Base-by-base conservation (phyloP, 805 yeast genomes). In the Wickerhamiella vanderwaltii region DNA sequence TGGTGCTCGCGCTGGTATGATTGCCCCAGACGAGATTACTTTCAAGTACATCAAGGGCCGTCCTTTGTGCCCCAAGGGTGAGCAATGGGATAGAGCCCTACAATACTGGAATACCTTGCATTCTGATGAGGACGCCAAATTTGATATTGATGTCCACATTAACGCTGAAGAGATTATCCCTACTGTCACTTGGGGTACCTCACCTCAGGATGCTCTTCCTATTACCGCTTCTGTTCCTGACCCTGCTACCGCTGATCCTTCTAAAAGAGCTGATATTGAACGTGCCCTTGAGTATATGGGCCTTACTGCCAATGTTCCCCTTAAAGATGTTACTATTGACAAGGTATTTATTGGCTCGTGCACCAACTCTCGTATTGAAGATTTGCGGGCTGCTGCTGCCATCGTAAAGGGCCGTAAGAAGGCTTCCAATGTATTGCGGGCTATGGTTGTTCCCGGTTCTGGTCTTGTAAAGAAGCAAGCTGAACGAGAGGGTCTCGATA, bases 1-100 rank as follows among this genome's bases (percentile, higher is more conserved):
- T 46, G 98, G 98, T 67, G 98, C 98, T 13, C 79, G 98, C 68
- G 97, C 98, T 20, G 98, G 98, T 65, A 85, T 91, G 96, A 88
- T 91, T 60, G 82, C 79, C 50, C 98, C 98, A 7, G 98, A 91
- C 60, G 81, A 86, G 50, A 77, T 62, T 41, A 88, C 97, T 22
- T 83, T 80, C 56, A 79, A 79, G 46, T 91, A 91, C 65, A 70
- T 91, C 55, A 78, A 87, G 67, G 94, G 93, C 47, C 75, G 95
- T 59, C 96, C 97, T 32, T 71, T 91, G 52, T 88, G 95, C 49
- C 98, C 98, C 58, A 73, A 74, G 58, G 98, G 93, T 46, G 85
- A 63, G 3, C 87, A 88, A 65, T 91, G 95, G 95, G 94, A 82
- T 43, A 86, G 88, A 64, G 98, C 97, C 44, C 71, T 86, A 26